Conservation (phyloP, 2,329 filamentous ascomycete species). For the Alternaria hordeiaustralica region DNA sequence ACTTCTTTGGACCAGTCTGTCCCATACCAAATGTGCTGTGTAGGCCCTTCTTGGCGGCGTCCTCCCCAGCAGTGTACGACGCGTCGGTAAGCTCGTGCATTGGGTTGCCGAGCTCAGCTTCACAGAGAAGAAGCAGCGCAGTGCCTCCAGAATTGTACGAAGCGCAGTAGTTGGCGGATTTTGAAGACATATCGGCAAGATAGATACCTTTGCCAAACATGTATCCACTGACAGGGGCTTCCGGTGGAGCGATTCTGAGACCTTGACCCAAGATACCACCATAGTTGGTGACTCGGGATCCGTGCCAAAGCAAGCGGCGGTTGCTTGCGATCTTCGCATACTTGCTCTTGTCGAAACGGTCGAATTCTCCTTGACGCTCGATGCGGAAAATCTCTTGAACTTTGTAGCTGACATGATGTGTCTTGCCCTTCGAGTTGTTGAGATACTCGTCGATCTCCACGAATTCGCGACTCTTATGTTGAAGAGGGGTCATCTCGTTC, state of each 20-base stretch:
- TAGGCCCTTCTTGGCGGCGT: conserved; percentile 66
- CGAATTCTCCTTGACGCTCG: conserved; percentile 73
- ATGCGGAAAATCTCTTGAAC: conserved; percentile 83
- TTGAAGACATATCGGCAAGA: conserved; percentile 79
- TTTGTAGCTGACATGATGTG: conserved; percentile 67
- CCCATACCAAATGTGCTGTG: conserved; percentile 76
- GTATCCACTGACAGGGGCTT: conserved; percentile 80
- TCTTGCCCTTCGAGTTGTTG: conserved; percentile 67
- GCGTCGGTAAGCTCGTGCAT: conserved; percentile 68
- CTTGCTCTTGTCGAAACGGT: conserved; percentile 67
- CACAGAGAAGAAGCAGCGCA: conserved; percentile 80
- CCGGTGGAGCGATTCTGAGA: conserved; percentile 84
- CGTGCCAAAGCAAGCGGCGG: conserved; percentile 84
- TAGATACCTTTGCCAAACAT: conserved; percentile 95
- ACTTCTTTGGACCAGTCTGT: conserved; percentile 65
- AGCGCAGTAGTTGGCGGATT: conserved; percentile 80
- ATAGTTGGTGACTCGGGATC: conserved; percentile 82
- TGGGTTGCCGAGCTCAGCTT: conserved; percentile 80
- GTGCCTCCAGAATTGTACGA: conserved; percentile 67
- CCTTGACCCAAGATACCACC: conserved; percentile 88
- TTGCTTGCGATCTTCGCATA: conserved; percentile 65
- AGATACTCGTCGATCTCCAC: conserved; percentile 71
- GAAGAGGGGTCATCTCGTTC: conserved; percentile 76
- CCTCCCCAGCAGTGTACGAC: conserved; percentile 68
- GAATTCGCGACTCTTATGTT: conserved; percentile 67